Evolutionary conservation across 2,329 filamentous ascomycete species (phyloP).

Genomic region (Sporothrix brasiliensis): DNA sequence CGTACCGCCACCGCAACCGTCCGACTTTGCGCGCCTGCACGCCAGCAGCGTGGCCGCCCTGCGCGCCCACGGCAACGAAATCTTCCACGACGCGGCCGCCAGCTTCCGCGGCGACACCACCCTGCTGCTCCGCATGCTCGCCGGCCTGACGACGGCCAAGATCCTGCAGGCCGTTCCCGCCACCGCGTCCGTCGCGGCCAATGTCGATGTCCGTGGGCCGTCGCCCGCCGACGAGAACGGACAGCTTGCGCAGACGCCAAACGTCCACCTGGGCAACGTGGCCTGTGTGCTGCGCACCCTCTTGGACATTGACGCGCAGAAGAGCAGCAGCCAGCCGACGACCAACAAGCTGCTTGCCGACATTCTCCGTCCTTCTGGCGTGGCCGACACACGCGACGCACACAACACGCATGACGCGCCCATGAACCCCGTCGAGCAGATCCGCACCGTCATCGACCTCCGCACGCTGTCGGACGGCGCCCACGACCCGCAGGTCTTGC

Average conservation of each 20-base stretch:
- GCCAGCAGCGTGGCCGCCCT: background rate
- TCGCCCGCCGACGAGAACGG: conserved; percentile 1
- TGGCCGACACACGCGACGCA: too few species aligned
- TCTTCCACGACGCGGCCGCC: background rate
- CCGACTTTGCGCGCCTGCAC: background rate
- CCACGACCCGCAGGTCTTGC: conserved; percentile 33
- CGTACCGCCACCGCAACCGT: background rate
- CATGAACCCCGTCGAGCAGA: background rate
- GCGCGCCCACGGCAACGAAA: conserved; percentile 5
- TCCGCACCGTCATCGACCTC: conserved; percentile 20
- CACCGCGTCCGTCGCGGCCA: background rate
- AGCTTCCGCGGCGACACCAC: background rate
- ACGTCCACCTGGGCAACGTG: conserved; percentile 8
- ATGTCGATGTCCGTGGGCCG: background rate
- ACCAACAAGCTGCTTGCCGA: background rate
- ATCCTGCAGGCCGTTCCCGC: background rate
- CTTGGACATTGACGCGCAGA: conserved; percentile 1
- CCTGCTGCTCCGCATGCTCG: background rate
- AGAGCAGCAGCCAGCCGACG: background rate
- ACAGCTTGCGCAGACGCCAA: background rate
- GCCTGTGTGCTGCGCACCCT: conserved; percentile 19
- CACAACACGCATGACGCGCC: too few species aligned
- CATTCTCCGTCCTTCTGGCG: too few species aligned
- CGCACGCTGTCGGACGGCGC: conserved; percentile 34
- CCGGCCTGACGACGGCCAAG: background rate